Evolutionary conservation across 2,329 filamentous ascomycete genomes (phyloP).

Genomic region (Cladosporium velox): DNA sequence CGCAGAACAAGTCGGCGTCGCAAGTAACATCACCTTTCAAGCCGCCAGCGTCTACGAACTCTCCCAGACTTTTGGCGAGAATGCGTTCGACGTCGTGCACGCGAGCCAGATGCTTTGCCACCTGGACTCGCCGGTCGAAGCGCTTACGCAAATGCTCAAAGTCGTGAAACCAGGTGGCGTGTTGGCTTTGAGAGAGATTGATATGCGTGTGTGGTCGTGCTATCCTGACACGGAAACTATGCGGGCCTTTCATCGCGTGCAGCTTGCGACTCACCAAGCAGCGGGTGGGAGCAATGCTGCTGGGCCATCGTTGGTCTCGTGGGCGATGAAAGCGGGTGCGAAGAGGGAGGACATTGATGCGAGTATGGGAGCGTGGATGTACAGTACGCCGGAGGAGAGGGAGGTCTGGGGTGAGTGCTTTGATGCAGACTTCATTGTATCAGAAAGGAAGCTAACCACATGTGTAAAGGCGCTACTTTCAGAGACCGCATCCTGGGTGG

Average conservation of each 20-base stretch:
- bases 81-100: conserved; percentile 60
- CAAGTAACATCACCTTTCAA: conserved; percentile 45
- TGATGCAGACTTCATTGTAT: not conserved
- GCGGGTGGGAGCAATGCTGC: conserved; percentile 29
- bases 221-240: conserved; percentile 42
- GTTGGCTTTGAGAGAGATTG: conserved; percentile 50
- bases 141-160: conserved; percentile 56
- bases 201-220: conserved; percentile 40
- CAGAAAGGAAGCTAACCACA: not conserved
- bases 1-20: conserved; percentile 37
- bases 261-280: conserved; percentile 37
- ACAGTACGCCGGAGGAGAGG: conserved; percentile 42
- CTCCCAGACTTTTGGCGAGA: conserved; percentile 43
- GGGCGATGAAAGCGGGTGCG: conserved; percentile 44
- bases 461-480: conserved; percentile 22
- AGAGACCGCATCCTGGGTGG: conserved; percentile 28
- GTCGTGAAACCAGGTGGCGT: conserved; percentile 57
- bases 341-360: conserved; percentile 42
- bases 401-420: conserved; percentile 41
- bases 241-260: conserved; percentile 39
- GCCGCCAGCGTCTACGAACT: conserved; percentile 39
- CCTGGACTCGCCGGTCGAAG: conserved; percentile 52
- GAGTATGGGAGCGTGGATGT: conserved; percentile 46
- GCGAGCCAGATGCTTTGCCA: conserved; percentile 62
- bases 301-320: conserved; percentile 34